These are phyloP conservation scores for Dichotomopilus funicola DNA, from an alignment of 2,329 filamentous ascomycete species.

Conservation along the genomic window DNA sequence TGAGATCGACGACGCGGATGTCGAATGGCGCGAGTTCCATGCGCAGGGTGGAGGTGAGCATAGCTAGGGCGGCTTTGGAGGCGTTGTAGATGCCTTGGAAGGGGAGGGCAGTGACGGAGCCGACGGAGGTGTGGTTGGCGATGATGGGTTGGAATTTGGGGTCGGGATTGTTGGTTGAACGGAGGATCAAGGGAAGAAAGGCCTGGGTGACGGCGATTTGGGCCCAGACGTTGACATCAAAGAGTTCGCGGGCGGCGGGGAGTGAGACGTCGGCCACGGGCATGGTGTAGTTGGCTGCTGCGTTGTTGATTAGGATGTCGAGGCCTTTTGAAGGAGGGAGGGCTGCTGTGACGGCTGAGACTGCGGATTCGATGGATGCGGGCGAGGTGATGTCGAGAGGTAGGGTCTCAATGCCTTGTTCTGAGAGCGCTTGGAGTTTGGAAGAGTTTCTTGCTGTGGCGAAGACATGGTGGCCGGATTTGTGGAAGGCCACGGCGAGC, in stretches of 20 bases:
- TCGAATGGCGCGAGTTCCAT: conserved; percentile 34
- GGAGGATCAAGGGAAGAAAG: conserved; percentile 33
- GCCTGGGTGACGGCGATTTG: conserved; percentile 34
- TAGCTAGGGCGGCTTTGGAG: conserved; percentile 37
- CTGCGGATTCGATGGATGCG: background rate
- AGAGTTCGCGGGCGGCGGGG: conserved; percentile 22
- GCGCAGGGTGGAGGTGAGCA: conserved; percentile 35
- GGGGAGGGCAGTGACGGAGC: conserved; percentile 31
- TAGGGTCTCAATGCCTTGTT: background rate
- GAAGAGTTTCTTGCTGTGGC: background rate
- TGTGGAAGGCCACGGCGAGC: background rate
- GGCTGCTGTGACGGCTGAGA: background rate
- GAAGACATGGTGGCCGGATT: background rate
- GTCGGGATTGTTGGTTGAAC: background rate
- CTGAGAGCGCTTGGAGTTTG: background rate
- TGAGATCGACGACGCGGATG: conserved; percentile 30
- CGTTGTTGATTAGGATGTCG: background rate
- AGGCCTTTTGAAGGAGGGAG: background rate
- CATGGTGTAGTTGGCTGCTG: background rate
- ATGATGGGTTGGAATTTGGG: conserved; percentile 25
- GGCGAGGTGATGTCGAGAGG: background rate
- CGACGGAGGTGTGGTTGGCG: conserved; percentile 32
- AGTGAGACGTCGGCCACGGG: background rate
- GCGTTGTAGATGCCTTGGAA: conserved; percentile 38
- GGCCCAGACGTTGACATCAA: conserved; percentile 33